A percentile compares a stretch with the other conserved stretches of the same genome.
Conservation (phyloP, 164 flowering plant species). For the Kingdonia uniflora region DNA sequence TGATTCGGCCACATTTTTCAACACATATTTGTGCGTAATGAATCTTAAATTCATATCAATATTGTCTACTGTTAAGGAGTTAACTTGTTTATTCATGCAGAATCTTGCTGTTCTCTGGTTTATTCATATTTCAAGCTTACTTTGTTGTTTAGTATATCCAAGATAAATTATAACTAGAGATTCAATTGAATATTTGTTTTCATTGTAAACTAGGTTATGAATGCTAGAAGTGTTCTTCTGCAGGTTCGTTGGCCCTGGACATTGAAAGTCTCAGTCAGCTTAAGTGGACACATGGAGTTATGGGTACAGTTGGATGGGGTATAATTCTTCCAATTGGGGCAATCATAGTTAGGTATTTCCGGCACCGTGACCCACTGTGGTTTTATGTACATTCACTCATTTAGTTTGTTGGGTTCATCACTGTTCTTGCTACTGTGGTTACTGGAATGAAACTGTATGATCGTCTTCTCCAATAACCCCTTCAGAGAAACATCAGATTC, state of each 20-base stretch:
- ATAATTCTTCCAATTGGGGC: constrained; percentile 75
- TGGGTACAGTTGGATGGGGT: constrained; percentile 75
- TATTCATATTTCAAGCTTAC: too few relatives aligned
- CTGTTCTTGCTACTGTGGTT: constrained; percentile 45
- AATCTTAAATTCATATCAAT: too few relatives aligned
- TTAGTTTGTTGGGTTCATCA: constrained; percentile 56
- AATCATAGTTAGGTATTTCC: constrained; percentile 63
- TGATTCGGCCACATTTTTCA: too few relatives aligned
- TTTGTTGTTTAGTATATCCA: too few relatives aligned
- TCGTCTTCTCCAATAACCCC: constrained; percentile 21
- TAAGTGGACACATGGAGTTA: constrained; percentile 54
- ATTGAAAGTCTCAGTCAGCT: not conserved
- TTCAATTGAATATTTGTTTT: too few relatives aligned
- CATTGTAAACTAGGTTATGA: too few relatives aligned
- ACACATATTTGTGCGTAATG: too few relatives aligned
- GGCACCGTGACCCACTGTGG: constrained; percentile 70
- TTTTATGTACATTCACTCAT: constrained; percentile 58
- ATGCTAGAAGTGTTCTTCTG: too few relatives aligned
- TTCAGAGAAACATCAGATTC: constrained; percentile 68
- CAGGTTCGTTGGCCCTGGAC: constrained; percentile 18
- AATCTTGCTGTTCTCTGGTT: too few relatives aligned
- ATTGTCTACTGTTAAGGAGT: too few relatives aligned
- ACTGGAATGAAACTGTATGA: constrained; percentile 44
- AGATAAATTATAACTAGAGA: too few relatives aligned
- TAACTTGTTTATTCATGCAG: too few relatives aligned